These are phyloP conservation scores for Stagonosporopsis chrysanthemi DNA, from an alignment of 2,329 filamentous ascomycete genomes.

Conservation along the genomic window DNA sequence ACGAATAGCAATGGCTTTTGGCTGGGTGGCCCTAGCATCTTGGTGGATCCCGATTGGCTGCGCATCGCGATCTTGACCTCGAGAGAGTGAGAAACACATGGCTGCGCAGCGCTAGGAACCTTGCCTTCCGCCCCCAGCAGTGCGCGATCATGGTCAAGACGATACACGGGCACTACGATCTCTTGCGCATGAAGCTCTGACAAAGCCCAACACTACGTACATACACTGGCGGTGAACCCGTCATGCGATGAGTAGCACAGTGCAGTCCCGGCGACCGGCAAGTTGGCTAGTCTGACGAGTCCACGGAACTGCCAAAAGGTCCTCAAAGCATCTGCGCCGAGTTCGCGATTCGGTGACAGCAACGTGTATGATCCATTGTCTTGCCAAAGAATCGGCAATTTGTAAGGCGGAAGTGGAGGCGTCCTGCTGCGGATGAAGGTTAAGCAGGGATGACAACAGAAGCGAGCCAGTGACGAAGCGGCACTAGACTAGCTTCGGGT, in stretches of 20 bases:
- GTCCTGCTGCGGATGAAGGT: conserved; percentile 4
- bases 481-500: conserved; percentile 10
- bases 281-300: not conserved
- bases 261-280: not conserved
- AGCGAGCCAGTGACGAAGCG: conserved; percentile 6
- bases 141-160: not conserved
- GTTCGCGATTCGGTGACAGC: not conserved
- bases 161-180: not conserved
- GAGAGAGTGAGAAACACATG: not conserved
- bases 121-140: not conserved
- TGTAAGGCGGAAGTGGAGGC: not conserved
- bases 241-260: not conserved
- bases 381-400: not conserved
- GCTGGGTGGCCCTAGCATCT: not conserved
- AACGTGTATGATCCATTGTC: not conserved
- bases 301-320: not conserved
- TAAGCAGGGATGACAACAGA: not conserved
- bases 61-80: not conserved
- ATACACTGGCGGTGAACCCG: not conserved
- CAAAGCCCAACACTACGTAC: not conserved
- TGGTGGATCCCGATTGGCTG: not conserved
- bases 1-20: conserved; percentile 27
- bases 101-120: not conserved
- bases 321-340: not conserved
- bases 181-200: not conserved